Base-by-base conservation (phyloP, 805 yeast genomes). In the Cyberlindnera mycetangii region DNA sequence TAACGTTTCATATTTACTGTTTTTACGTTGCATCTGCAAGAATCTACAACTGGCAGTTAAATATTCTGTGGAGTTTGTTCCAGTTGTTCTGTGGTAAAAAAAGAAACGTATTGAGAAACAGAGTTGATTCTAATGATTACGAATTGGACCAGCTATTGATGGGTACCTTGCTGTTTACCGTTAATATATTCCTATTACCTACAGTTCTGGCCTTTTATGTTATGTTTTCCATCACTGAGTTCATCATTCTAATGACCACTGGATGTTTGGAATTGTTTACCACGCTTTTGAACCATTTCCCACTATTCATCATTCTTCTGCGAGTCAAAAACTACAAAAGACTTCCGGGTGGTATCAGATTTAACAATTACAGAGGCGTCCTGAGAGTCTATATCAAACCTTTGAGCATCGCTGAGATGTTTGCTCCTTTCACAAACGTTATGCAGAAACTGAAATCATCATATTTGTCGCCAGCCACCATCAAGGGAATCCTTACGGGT, bases 51-150 rank as follows among this genome's bases (percentile, higher is more conserved):
- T 82, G 89, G 75, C 96, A 88, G 56, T 62, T 85, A 17, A 74
- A 74, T 31, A 75, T 83, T 7, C 63, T 93, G 48, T 69, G 70
- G 40, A 87, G 97, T 11, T 70, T 93, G 44, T 86, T 87, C 65
- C 83, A 89, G 51, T 69, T 95, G 34, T 92, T 93, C 55, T 75
- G 92, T 44, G 99, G 99, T 1, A 85, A 85, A 63, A 89, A 90
- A 63, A 83, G 80, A 53, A 93, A 93, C 58, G 80, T 84, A 4
- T 67, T 93, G 56, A 76, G 98, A 53, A 74, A 86, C 44, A 81
- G 99, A 69, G 80, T 89, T 25, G 99, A 93, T 62, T 79, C 82
- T 20, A 81, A 89, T 50, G 79, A 84, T 60, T 92, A 86, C 61
- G 92, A 86, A 48, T 68, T 92, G 19, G 97, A 90, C 60, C 96